Conservation (phyloP, 495 filamentous ascomycete genomes). For the Pseudomonodictys pantanalensis region DNA sequence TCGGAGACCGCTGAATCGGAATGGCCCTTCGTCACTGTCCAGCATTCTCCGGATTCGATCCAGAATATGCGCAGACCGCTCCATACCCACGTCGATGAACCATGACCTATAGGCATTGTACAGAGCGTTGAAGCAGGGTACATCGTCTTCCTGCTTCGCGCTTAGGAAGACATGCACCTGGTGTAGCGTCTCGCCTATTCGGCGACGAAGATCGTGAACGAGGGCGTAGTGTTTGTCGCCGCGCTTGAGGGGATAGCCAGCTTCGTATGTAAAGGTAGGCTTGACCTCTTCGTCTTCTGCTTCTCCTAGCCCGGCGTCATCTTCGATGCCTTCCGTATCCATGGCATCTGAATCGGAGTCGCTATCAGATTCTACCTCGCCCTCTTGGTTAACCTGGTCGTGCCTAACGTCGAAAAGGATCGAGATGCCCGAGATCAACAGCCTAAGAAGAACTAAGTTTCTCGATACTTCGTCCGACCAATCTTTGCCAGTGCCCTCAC, state of each 20-base stretch:
- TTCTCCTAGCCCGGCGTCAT: constrained; percentile 63
- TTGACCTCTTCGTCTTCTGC: constrained; percentile 80
- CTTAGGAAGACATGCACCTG: constrained; percentile 79
- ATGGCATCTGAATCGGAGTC: constrained; percentile 51
- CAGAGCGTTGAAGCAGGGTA: constrained; percentile 86
- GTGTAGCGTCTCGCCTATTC: constrained; percentile 76
- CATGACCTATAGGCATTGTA: constrained; percentile 93
- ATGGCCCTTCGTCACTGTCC: constrained; percentile 78
- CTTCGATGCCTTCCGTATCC: constrained; percentile 33
- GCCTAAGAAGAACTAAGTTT: constrained; percentile 78
- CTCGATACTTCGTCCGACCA: constrained; percentile 96
- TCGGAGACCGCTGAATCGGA: constrained; percentile 87
- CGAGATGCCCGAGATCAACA: constrained; percentile 83
- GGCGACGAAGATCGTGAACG: constrained; percentile 76
- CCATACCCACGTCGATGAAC: constrained; percentile 96
- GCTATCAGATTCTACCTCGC: constrained; percentile 6
- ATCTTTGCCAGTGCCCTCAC: constrained; percentile 92
- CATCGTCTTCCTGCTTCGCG: constrained; percentile 87
- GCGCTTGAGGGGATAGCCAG: constrained; percentile 75
- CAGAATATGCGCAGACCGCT: constrained; percentile 88
- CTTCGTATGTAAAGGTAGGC: constrained; percentile 77
- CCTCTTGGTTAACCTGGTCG: constrained; percentile 31
- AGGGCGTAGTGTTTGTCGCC: constrained; percentile 62
- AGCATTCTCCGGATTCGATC: constrained; percentile 82
- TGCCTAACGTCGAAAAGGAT: constrained; percentile 79